Base-by-base conservation (phyloP, 2,329 filamentous ascomycete genomes). In the Pseudogymnoascus sp. region DNA sequence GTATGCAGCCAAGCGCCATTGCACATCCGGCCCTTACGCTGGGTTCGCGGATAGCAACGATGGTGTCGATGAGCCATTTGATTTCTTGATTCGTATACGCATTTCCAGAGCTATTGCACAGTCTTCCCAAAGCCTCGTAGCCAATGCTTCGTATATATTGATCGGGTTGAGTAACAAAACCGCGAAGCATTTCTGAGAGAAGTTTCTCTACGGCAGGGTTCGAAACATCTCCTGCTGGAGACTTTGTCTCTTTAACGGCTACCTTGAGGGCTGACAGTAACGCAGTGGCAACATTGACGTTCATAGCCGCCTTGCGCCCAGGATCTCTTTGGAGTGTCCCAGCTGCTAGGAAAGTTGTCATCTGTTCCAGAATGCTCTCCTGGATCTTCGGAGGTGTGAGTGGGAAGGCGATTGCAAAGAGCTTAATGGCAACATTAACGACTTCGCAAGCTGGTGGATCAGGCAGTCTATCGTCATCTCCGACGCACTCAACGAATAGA, bases 11-110 rank as follows among this genome's bases (percentile, higher is more conserved):
- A 31, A 99, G 79, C 11, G 95, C 92, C 79, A 96, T 91, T 14
- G 96, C 95, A 75, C 93, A 99, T 10, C 95, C 95, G 50, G 96
- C 93, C 73, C 95, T 86, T 38, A 92, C 92, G 73, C 90, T 93
- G 0, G 95, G 95, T 73, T 99, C 95, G 62, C 93, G 84, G 74
- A 99, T 97, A 50, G 88, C 84, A 5, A 99, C 92, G 67, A 99
- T 97, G 1, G 90, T 96, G 71, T 99, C 93, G 47, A 97, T 88
- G 8, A 99, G 81, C 72, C 88, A 88, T 72, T 96, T 97, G 70
- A 99, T 90, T 75, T 97, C 92, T 29, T 85, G 82, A 67, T 91
- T 93, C 0, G 95, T 99, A 70, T 96, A 95, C 1, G 87, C 80
- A 66, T 95, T 96, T 40, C 95, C 96, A 62, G 91, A 92, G 62